These are phyloP conservation scores for Blastocystis sp. DNA, from an alignment of 352 stramenopile genomes.

Conservation along the genomic window DNA sequence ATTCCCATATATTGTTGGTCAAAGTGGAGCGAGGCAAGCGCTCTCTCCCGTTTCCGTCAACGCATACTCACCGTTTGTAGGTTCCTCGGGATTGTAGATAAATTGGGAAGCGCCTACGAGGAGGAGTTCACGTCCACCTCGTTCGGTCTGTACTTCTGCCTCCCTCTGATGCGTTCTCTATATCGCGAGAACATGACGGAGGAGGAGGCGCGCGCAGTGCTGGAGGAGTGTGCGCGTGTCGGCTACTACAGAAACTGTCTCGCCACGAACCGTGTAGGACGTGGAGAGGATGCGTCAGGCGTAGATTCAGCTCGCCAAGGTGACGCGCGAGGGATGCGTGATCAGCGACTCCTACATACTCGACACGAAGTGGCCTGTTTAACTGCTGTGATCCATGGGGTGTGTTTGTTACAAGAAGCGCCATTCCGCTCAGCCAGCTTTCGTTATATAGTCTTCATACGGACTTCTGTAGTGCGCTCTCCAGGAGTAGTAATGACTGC, in stretches of 20 bases:
- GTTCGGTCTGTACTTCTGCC: constrained; percentile 67
- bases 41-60: constrained; percentile 58
- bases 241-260: constrained; percentile 69
- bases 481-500: constrained; percentile 82
- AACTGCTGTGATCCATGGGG: neutral
- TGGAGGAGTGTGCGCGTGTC: constrained; percentile 66
- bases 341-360: constrained; percentile 55
- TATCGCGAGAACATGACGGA: constrained; percentile 67
- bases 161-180: constrained; percentile 46
- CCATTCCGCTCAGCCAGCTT: constrained; percentile 37
- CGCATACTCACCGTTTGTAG: constrained; percentile 49
- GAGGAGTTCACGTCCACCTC: constrained; percentile 56
- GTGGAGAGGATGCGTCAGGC: neutral
- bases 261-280: constrained; percentile 55
- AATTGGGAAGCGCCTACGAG: constrained; percentile 49
- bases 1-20: constrained; percentile 43
- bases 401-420: constrained; percentile 65
- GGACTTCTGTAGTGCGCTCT: constrained; percentile 77
- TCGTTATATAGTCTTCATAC: constrained; percentile 12
- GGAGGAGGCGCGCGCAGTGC: constrained; percentile 51
- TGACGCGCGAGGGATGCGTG: constrained; percentile 62
- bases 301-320: constrained; percentile 71
- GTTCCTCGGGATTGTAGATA: constrained; percentile 61
- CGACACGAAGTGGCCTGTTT: constrained; percentile 63
- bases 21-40: neutral